Evolutionary conservation across 192 early-diverging fungal species (phyloP).

Genomic region (Backusella macrospora): DNA sequence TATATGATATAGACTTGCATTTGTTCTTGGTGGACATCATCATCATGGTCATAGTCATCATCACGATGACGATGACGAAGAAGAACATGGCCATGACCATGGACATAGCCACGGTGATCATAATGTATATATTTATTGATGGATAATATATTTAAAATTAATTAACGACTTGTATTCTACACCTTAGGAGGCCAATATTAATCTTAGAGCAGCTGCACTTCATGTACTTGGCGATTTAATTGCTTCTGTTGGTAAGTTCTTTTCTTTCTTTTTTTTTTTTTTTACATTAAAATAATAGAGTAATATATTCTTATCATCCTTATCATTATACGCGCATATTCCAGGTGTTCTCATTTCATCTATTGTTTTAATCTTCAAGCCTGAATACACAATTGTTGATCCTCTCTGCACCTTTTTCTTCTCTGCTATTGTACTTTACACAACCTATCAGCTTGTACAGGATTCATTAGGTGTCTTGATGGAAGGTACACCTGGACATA

Average conservation of each 20-base stretch:
- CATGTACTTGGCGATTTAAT: constrained; percentile 84
- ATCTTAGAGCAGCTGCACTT: constrained; percentile 72
- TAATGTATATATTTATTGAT: neutral
- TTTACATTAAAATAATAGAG: no score
- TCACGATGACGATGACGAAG: constrained; percentile 30
- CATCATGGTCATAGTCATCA: constrained; percentile 41
- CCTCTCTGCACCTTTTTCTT: constrained; percentile 85
- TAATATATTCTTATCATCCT: no score
- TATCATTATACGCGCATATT: neutral
- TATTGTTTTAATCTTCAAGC: constrained; percentile 63
- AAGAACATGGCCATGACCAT: constrained; percentile 35
- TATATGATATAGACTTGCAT: constrained; percentile 43
- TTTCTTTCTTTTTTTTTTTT: no score
- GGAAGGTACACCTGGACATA: constrained; percentile 66
- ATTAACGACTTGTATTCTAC: neutral
- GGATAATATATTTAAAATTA: neutral
- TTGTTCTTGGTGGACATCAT: constrained; percentile 57
- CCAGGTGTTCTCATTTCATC: constrained; percentile 78
- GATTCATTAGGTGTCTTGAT: constrained; percentile 71
- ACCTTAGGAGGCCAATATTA: constrained; percentile 53
- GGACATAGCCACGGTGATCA: constrained; percentile 7
- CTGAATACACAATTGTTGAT: constrained; percentile 65
- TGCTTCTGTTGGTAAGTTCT: constrained; percentile 59
- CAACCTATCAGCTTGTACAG: constrained; percentile 69
- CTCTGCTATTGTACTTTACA: constrained; percentile 71